A percentile compares a stretch with the other conserved stretches of the same genome.
Conservation (phyloP, 2,329 filamentous ascomycete species). For the Chrysosporium queenslandicum region DNA sequence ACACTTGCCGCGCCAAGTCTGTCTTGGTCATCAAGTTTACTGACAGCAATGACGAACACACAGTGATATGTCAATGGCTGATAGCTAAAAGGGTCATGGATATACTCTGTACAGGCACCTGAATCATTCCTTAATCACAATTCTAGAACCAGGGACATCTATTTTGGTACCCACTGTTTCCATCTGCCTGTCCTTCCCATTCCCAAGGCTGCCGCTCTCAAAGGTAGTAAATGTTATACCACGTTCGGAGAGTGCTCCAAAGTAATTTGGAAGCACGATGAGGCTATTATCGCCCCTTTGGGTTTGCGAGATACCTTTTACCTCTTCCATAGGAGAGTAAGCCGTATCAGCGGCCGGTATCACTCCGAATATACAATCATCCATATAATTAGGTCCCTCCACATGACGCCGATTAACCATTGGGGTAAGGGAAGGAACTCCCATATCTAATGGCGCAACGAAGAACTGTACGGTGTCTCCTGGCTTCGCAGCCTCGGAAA, state of each 20-base stretch:
- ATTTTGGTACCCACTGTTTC: conserved; percentile 17
- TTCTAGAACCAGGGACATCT: conserved; percentile 17
- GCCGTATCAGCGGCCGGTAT: conserved; percentile 22
- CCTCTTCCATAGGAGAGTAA: not conserved
- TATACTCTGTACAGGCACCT: not conserved
- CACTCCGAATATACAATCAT: conserved; percentile 26
- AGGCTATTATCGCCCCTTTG: conserved; percentile 17
- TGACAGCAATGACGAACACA: not conserved
- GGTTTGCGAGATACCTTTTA: not conserved
- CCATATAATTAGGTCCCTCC: not conserved
- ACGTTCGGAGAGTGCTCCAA: conserved; percentile 35
- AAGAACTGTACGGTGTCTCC: conserved; percentile 37
- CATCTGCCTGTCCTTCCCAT: not conserved
- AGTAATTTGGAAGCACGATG: conserved; percentile 23
- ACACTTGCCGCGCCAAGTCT: not conserved
- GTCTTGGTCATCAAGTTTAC: not conserved
- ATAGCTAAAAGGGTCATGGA: too few species aligned
- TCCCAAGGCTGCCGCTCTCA: not conserved
- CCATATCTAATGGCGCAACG: conserved; percentile 22
- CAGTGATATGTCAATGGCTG: too few species aligned
- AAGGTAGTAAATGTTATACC: conserved; percentile 25
- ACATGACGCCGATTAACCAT: not conserved
- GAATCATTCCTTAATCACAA: not conserved
- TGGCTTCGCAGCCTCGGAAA: conserved; percentile 31
- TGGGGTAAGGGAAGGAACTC: not conserved